Conservation (phyloP, 768 basidiomycete genomes). For the Leccinum ochraceum region DNA sequence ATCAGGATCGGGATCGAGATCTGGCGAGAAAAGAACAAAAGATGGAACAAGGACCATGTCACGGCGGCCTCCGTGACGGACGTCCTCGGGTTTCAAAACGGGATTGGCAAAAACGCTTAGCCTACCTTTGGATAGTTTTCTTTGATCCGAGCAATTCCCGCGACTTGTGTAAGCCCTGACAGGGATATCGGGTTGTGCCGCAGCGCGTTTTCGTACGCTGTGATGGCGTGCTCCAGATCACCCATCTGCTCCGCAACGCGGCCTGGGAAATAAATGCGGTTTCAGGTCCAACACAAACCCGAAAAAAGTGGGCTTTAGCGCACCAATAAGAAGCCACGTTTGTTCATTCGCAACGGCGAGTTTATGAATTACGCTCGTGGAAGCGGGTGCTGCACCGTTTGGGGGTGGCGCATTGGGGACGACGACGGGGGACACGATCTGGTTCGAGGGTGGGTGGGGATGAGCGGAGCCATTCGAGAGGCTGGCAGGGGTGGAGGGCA, state of each 20-base stretch:
- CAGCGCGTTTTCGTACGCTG: conserved; percentile 93
- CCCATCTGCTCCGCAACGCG: conserved; percentile 95
- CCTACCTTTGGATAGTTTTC: conserved; percentile 94
- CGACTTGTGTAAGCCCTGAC: conserved; percentile 89
- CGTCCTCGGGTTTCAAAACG: conserved; percentile 33
- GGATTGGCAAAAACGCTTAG: conserved; percentile 34
- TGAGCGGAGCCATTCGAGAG: conserved; percentile 46
- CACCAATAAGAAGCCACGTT: conserved; percentile 94
- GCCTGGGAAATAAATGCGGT: conserved; percentile 51
- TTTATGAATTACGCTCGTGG: conserved; percentile 62
- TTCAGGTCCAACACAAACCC: conserved; percentile 15
- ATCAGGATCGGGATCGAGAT: conserved; percentile 35
- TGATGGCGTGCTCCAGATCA: conserved; percentile 89
- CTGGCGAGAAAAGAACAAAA: conserved; percentile 18
- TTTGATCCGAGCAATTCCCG: conserved; percentile 94
- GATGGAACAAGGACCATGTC: conserved; percentile 21
- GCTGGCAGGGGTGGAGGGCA: conserved; percentile 46
- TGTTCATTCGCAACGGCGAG: conserved; percentile 88
- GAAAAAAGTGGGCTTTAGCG: conserved; percentile 8
- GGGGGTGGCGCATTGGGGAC: conserved; percentile 35
- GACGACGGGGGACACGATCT: conserved; percentile 50
- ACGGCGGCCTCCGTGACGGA: conserved; percentile 29
- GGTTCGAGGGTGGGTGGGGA: conserved; percentile 35
- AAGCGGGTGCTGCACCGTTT: conserved; percentile 24
- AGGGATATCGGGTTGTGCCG: conserved; percentile 94